These are phyloP conservation scores for Cylindrodendrum hubeiense DNA, from an alignment of 2,329 filamentous ascomycete species.

Conservation along the genomic window DNA sequence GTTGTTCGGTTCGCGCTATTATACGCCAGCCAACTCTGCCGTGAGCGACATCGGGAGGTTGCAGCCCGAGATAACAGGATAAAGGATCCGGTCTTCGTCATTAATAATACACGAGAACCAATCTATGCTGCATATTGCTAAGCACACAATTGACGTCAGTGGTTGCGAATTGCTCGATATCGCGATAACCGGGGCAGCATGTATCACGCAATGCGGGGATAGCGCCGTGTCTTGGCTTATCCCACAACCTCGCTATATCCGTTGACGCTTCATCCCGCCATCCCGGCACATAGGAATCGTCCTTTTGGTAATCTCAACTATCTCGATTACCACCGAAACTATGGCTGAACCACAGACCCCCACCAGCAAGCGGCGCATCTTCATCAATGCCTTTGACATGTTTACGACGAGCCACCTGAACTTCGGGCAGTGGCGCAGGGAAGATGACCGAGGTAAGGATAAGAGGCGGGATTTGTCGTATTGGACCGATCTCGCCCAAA, in stretches of 20 bases:
- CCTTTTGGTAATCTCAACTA: too few relatives aligned
- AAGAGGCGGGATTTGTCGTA: conserved; percentile 43
- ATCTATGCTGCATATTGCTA: conserved; percentile 1
- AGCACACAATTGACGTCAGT: conserved; percentile 10
- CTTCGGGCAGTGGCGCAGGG: conserved; percentile 24
- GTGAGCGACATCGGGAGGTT: background rate
- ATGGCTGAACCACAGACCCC: too few relatives aligned
- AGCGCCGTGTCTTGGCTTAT: background rate
- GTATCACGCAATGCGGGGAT: conserved; percentile 15
- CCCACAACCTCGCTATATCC: too few relatives aligned
- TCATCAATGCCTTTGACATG: conserved; percentile 36
- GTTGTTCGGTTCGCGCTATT: background rate
- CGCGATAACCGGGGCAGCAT: conserved; percentile 2
- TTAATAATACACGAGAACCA: conserved; percentile 7
- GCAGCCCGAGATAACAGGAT: background rate
- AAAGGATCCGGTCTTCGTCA: background rate
- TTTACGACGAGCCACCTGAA: conserved; percentile 22
- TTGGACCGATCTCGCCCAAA: conserved; percentile 60
- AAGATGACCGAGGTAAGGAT: conserved; percentile 1
- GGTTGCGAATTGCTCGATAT: conserved; percentile 10
- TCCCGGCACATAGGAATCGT: too few relatives aligned
- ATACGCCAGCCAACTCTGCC: background rate
- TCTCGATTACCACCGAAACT: too few relatives aligned
- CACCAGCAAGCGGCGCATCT: conserved; percentile 20
- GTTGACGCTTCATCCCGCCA: too few relatives aligned